Base-by-base conservation (phyloP, 2,329 filamentous ascomycete genomes). In the Botrytis aclada region DNA sequence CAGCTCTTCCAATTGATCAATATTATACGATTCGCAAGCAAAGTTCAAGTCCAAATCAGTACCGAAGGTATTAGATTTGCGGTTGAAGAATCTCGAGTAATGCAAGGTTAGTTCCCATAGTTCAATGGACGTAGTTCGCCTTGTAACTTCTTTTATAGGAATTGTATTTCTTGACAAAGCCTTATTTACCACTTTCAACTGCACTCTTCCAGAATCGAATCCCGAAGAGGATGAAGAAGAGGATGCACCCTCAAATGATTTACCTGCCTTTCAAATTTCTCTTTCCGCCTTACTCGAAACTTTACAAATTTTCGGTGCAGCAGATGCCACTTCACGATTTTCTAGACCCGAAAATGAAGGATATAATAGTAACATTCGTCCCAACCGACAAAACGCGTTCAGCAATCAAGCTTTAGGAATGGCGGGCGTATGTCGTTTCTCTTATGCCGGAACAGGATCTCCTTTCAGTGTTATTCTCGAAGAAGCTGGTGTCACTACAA, bases 291-390 rank as follows among this genome's bases (percentile, higher is more conserved):
- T 99, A 4, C 88, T 99, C 70, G 96, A 98, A 83, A 97, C 95
- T 0, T 87, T 99, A 12, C 95, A 98, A 80, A 98, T 99, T 67
- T 97, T 99, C 79, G 94, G 94, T 67, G 90, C 95, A n/a, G 88
- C 95, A 63, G 92, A 93, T 76, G 86, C 89, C 9, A 76, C 72
- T 77, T 85, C 84, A 58, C 87, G 88, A 75, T 84, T 87, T 66
- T 85, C 87, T 69, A 90, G 87, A 78, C 84, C 86, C 10, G 89
- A 90, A 20, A 83, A 86, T 73, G 89, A 91, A 75, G 84, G 85
- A 1, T 90, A 89, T 78, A 86, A 86, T 75, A 89, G 87, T 81
- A 90, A 89, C 77, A 82, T 89, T 56, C 86, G 88, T 69, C 89
- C 88, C 80, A 86, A 89, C 82, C 85, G 89, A 72, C 84, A 88